Evolutionary conservation across 129 eudicot species (phyloP), one percentile per base, ranked within the genome.

Genomic region (Saposhnikovia divaricata): DNA sequence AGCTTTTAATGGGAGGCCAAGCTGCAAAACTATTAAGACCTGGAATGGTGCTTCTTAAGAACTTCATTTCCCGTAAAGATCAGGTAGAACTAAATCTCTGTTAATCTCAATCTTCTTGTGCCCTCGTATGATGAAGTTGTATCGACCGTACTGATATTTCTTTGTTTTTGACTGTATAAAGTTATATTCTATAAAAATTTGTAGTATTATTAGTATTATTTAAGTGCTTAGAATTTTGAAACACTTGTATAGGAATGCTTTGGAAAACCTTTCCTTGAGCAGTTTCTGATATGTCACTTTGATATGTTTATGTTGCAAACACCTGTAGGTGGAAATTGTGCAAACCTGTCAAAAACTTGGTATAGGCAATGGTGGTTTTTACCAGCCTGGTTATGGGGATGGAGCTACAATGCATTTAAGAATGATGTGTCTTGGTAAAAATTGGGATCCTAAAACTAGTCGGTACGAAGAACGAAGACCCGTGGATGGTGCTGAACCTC

Each of bases 371-470:
- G 96, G 90, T 72, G 98, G 98, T 51, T 95, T 92, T 55, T 95
- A 92, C 78, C 91, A 90, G 78, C 97, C 98, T 19, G 81, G 89
- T 38, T 92, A 84, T 16, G 78, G 82, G 61, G 84, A 85, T 55
- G 94, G 94, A 80, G 91, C 85, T 11, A 86, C 72, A 48, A 57
- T 92, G 74, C 86, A 87, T 57, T 79, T 92, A 82, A 86, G 84
- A 73, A 90, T 92, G 97, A 90, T 92, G 97, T 95, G 96, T 80
- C 89, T 95, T n/a, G 98, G 97, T 78, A 88, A 83, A 80, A 85
- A 92, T 79, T 95, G 98, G 98, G 96, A 95, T 76, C 94, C 97
- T 34, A 78, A 89, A 80, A 90, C 85, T 31, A 61, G 83, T 31
- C 14, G 0, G 40, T 92, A 92, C 57, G 78, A 48, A 69, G 87